Evolutionary conservation across 2,329 filamentous ascomycete species (phyloP).

Genomic region (Monosporascus sp.): DNA sequence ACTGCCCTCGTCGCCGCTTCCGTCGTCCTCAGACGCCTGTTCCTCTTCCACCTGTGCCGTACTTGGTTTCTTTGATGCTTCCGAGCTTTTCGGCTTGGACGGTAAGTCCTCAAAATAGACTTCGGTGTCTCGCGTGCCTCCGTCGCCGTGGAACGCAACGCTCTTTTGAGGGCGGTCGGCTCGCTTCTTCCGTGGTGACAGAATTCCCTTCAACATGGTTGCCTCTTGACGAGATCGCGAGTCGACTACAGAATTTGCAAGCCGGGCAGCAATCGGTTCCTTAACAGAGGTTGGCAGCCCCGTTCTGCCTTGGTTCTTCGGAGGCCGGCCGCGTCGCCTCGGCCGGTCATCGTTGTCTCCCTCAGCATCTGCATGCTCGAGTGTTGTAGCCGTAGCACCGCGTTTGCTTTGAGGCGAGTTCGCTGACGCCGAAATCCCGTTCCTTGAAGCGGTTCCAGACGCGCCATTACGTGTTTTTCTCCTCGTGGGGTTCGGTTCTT

Average conservation of each 20-base stretch:
- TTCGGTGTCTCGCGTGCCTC: slow-evolving; percentile 30
- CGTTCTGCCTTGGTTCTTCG: slow-evolving; percentile 6
- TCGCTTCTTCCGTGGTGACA: slow-evolving; percentile 47
- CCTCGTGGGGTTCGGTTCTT: slow-evolving; percentile 9
- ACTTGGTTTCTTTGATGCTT: slow-evolving; percentile 13
- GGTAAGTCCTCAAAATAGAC: slow-evolving; percentile 50
- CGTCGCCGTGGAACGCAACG: slow-evolving; percentile 44
- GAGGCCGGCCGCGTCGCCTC: slow-evolving; percentile 17
- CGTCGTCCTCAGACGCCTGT: slow-evolving; percentile 13
- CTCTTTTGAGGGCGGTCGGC: slow-evolving; percentile 41
- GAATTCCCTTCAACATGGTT: slow-evolving; percentile 46
- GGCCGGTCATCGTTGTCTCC: slow-evolving; percentile 3
- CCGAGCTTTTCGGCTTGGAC: slow-evolving; percentile 27
- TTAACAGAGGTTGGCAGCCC: slow-evolving; percentile 1
- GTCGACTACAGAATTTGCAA: slow-evolving; percentile 4
- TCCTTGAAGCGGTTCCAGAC: slow-evolving; percentile 6
- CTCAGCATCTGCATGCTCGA: background rate
- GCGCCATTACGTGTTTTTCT: slow-evolving; percentile 5
- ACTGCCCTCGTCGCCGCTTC: slow-evolving; percentile 27
- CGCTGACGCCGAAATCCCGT: slow-evolving; percentile 1
- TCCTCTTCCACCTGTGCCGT: slow-evolving; percentile 9
- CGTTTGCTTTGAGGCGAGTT: background rate
- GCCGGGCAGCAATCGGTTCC: slow-evolving; percentile 10
- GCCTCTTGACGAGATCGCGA: slow-evolving; percentile 3
- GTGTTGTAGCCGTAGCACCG: background rate